These are phyloP conservation scores for Torulaspora indica DNA, from an alignment of 805 yeast species.

Conservation along the genomic window DNA sequence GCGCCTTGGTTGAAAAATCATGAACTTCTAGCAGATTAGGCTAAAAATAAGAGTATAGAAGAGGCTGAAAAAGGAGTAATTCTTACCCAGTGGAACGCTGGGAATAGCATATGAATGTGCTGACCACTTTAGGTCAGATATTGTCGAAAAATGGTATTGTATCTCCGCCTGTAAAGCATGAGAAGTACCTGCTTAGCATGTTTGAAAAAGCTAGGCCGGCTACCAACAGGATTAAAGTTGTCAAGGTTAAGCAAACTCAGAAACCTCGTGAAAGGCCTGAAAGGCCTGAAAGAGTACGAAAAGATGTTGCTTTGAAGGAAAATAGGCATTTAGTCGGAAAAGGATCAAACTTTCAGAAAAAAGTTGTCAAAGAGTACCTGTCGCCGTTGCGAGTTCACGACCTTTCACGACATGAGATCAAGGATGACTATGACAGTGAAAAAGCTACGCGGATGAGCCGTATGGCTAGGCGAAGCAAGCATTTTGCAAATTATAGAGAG, in stretches of 20 bases:
- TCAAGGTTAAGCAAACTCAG: background rate
- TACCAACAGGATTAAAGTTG: background rate
- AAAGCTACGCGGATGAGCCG: constrained; percentile 15
- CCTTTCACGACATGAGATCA: constrained; percentile 27
- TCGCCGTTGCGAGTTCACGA: constrained; percentile 27
- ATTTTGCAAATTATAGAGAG: constrained; percentile 9
- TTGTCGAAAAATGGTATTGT: constrained; percentile 20
- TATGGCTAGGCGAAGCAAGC: constrained; percentile 9
- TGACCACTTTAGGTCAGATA: constrained; percentile 34
- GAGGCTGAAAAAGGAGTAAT: background rate
- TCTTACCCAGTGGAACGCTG: background rate
- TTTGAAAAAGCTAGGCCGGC: constrained; percentile 9
- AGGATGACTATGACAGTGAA: constrained; percentile 20
- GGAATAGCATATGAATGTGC: constrained; percentile 27
- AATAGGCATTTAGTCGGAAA: constrained; percentile 26
- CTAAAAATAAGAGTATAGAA: background rate
- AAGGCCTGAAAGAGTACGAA: background rate
- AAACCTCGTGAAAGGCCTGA: too few species aligned
- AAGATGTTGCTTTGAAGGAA: constrained; percentile 7
- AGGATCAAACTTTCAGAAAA: constrained; percentile 32
- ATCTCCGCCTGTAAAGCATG: constrained; percentile 9
- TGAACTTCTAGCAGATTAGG: background rate
- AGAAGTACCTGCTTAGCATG: constrained; percentile 9
- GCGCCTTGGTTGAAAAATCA: background rate
- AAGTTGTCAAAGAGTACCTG: constrained; percentile 28